Evolutionary conservation across 2,329 filamentous ascomycete species (phyloP).

Genomic region (Pyrenochaeta sp.): DNA sequence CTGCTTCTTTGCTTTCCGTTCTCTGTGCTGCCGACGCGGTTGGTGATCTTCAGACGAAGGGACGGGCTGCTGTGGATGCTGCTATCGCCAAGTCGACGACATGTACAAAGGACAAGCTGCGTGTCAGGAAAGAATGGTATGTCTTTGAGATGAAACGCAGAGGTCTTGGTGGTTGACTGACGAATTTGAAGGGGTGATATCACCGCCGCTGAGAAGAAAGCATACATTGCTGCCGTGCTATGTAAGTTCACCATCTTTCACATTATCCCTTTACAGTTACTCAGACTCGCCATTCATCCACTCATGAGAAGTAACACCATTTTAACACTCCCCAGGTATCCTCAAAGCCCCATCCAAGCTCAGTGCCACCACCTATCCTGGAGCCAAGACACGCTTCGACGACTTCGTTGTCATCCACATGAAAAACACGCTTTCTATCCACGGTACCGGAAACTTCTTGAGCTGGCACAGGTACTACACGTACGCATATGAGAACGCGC

Average conservation of each 20-base stretch:
- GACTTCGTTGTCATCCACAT: constrained; percentile 49
- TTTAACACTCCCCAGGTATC: too few species aligned
- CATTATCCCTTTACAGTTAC: too few species aligned
- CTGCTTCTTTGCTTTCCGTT: constrained; percentile 24
- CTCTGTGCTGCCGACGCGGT: constrained; percentile 37
- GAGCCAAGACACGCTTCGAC: constrained; percentile 44
- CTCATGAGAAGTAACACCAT: too few species aligned
- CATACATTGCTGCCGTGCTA: constrained; percentile 47
- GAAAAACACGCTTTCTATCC: constrained; percentile 44
- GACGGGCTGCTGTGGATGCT: constrained; percentile 35
- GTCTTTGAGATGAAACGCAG: too few species aligned
- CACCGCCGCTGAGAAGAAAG: constrained; percentile 37
- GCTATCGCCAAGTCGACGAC: constrained; percentile 35
- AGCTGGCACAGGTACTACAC: constrained; percentile 54
- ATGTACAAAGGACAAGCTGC: constrained; percentile 41
- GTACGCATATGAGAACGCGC: constrained; percentile 51
- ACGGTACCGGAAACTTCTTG: constrained; percentile 46
- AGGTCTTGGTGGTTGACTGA: background rate
- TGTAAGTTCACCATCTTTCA: too few species aligned
- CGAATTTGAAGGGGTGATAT: constrained; percentile 38
- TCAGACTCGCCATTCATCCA: too few species aligned
- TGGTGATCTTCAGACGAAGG: constrained; percentile 33
- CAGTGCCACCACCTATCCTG: constrained; percentile 31
- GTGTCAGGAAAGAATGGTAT: constrained; percentile 41
- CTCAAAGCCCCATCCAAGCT: constrained; percentile 34